Evolutionary conservation across 169 alveolate species (phyloP).

Genomic region (Plasmodium gaboni): DNA sequence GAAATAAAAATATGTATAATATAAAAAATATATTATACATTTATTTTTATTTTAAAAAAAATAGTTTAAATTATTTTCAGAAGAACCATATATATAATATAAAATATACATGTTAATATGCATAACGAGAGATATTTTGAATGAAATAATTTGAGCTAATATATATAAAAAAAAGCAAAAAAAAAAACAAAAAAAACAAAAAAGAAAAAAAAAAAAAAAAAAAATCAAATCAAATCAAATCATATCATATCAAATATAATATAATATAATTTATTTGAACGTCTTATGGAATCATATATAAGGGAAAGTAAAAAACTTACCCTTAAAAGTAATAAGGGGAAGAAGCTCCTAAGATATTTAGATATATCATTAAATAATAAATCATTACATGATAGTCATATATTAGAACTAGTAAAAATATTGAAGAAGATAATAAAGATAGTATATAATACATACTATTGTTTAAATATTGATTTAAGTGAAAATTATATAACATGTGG

Average conservation of each 20-base stretch:
- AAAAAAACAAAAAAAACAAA: background rate
- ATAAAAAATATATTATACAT: too few relatives aligned
- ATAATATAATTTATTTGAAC: too few relatives aligned
- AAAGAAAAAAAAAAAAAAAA: slow-evolving; percentile 6
- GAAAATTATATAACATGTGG: slow-evolving; percentile 66
- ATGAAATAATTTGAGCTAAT: too few relatives aligned
- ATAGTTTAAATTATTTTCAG: too few relatives aligned
- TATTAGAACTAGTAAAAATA: slow-evolving; percentile 54
- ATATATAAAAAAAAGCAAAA: slow-evolving; percentile 1
- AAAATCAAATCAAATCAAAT: background rate
- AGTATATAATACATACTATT: slow-evolving; percentile 33
- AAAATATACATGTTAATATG: too few relatives aligned
- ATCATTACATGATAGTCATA: slow-evolving; percentile 48
- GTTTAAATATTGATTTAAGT: slow-evolving; percentile 66
- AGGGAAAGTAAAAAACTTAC: slow-evolving; percentile 69
- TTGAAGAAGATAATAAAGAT: slow-evolving; percentile 46
- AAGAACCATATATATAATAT: too few relatives aligned
- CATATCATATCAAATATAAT: too few relatives aligned
- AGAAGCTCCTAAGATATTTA: slow-evolving; percentile 30
- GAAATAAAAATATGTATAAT: too few relatives aligned
- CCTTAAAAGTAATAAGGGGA: slow-evolving; percentile 45
- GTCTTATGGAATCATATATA: slow-evolving; percentile 52
- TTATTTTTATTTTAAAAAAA: too few relatives aligned
- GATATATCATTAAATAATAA: slow-evolving; percentile 71
- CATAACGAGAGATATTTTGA: too few relatives aligned